Evolutionary conservation across 2,329 filamentous ascomycete genomes (phyloP), one percentile per base, ranked within the genome.

Genomic region (Shiraia sp.): DNA sequence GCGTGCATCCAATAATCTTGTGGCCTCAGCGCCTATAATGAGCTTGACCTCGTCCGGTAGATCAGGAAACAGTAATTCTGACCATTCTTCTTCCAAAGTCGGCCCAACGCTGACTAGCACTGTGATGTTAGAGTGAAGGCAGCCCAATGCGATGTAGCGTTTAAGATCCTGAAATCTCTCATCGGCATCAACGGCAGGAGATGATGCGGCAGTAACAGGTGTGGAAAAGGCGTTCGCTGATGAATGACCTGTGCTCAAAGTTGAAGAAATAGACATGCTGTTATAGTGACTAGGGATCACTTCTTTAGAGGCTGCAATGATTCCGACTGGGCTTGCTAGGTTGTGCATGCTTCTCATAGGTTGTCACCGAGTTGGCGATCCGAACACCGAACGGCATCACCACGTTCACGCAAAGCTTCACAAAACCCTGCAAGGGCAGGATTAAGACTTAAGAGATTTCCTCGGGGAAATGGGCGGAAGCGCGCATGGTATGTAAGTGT

Each of bases 71-170:
- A 56, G 22, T 2, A 69, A 19, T 32, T 69, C 65, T 1, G 36
- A 14, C 67, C 67, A 69, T 4, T 42, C 27, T 6, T 32, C 28
- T 6, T 37, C 30, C 7, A 39, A 24, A 1, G n/a, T n/a, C 7
- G 40, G 24, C 3, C 19, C 17, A 17, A 19, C 19, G 5, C 8
- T 12, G 9, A 14, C 16, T 1, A 25, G 8, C 17, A 51, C 12
- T n/a, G 32, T 1, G 4, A 45, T 9, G 4, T 64, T 42, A 24
- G 57, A 37, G 24, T 59, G 58, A 27, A 70, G 57, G 32, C 65
- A 68, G 3, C 67, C 67, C n/a, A 70, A 36, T 1, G 65, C 56
- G 13, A 70, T 63, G 32, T 68, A 68, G n/a, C 45, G 53, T 9
- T 52, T 43, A 29, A 67, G 19, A 28, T 66, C 55, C 6, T 49